phyloP scores from a whole-genome alignment of 129 eudicot genomes.

The Cynara cardunculus region DNA sequence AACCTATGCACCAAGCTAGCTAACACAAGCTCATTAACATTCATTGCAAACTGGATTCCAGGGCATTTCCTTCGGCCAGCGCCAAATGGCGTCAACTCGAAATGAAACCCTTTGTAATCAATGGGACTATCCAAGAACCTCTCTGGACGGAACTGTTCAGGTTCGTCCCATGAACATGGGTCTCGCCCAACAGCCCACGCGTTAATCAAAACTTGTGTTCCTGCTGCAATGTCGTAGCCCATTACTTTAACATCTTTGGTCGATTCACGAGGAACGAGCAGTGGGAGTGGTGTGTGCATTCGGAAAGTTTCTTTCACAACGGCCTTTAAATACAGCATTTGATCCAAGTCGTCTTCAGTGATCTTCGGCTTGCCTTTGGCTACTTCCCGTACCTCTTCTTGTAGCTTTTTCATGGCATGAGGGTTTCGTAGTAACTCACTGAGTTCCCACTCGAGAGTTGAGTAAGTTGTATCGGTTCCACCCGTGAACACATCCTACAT shows the following conservation, averaged over 20 bases:
- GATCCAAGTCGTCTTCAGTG: constrained; percentile 43
- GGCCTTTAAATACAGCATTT: constrained; percentile 59
- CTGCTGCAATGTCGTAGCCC: constrained; percentile 28
- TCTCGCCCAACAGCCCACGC: constrained; percentile 28
- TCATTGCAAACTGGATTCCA: constrained; percentile 42
- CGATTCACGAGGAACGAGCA: constrained; percentile 39
- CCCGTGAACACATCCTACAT: constrained; percentile 37
- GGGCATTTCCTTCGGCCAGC: constrained; percentile 49
- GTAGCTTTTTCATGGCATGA: constrained; percentile 25
- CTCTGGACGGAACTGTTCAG: constrained; percentile 39
- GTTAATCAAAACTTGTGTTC: constrained; percentile 28
- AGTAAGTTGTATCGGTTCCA: constrained; percentile 38
- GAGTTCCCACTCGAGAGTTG: constrained; percentile 54
- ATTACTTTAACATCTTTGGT: constrained; percentile 27
- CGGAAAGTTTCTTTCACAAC: constrained; percentile 58
- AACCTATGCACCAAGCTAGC: constrained; percentile 44
- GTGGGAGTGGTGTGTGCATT: constrained; percentile 46
- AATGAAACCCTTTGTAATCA: constrained; percentile 44
- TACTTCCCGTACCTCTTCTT: constrained; percentile 30
- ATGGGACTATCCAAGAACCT: constrained; percentile 31
- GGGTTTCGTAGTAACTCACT: constrained; percentile 54
- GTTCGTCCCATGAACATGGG: constrained; percentile 25
- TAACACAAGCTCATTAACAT: constrained; percentile 31
- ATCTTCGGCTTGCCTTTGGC: constrained; percentile 30
- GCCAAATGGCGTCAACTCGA: constrained; percentile 51